These are phyloP conservation scores for Imleria badia DNA, from an alignment of 768 basidiomycete genomes.

Conservation along the genomic window DNA sequence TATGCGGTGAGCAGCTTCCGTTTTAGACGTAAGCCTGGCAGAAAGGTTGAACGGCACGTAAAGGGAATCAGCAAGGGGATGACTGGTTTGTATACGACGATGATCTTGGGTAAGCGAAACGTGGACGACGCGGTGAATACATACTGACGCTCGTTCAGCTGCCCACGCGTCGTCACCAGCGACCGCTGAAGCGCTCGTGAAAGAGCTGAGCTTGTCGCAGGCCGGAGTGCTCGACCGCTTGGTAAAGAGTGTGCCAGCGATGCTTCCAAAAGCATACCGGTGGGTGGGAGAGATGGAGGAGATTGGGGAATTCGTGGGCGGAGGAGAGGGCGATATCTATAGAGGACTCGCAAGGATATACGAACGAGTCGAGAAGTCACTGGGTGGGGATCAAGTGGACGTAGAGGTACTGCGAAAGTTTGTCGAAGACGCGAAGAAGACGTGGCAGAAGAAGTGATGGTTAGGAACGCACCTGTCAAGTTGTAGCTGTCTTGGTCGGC, in stretches of 20 bases:
- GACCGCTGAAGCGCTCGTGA: constrained; percentile 55
- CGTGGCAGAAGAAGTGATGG: not conserved
- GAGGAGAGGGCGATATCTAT: constrained; percentile 44
- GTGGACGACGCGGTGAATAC: not conserved
- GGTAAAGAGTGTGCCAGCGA: constrained; percentile 39
- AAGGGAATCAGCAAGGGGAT: constrained; percentile 59
- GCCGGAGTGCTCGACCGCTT: constrained; percentile 43
- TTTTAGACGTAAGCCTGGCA: not conserved
- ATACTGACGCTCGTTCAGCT: constrained; percentile 34
- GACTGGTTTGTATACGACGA: constrained; percentile 51
- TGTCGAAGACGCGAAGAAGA: constrained; percentile 44
- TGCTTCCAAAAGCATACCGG: constrained; percentile 64
- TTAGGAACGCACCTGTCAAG: constrained; percentile 14
- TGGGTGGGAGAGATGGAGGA: constrained; percentile 67
- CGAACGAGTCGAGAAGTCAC: constrained; percentile 41
- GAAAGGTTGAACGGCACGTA: not conserved
- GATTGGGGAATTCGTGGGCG: constrained; percentile 55
- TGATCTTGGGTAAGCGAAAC: constrained; percentile 47
- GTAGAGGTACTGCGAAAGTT: constrained; percentile 42
- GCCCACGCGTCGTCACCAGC: constrained; percentile 58
- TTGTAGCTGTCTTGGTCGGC: constrained; percentile 12
- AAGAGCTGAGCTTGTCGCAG: constrained; percentile 49
- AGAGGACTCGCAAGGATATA: constrained; percentile 48
- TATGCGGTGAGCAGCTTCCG: constrained; percentile 47
- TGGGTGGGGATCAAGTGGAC: constrained; percentile 40